Conservation (phyloP, 108 stramenopile genomes). For the Seminavis robusta region DNA sequence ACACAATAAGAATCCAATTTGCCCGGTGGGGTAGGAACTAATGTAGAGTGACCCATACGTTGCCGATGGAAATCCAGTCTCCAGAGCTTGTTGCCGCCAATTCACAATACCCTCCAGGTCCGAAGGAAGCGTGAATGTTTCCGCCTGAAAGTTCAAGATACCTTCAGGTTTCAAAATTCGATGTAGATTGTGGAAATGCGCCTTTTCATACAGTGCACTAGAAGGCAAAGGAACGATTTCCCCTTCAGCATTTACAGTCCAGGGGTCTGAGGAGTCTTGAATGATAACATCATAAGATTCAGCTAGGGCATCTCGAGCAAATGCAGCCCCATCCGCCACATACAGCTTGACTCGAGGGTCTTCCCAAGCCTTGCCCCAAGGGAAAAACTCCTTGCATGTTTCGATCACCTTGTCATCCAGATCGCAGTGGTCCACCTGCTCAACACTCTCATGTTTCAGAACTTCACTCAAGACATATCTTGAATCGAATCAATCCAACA, state of each 20-base stretch:
- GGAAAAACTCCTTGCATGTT: slow-evolving; percentile 56
- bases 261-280: slow-evolving; percentile 81
- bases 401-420: slow-evolving; percentile 70
- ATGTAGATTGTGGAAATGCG: slow-evolving; percentile 53
- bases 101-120: slow-evolving; percentile 52
- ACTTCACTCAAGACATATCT: slow-evolving; percentile 36
- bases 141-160: slow-evolving; percentile 61
- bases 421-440: slow-evolving; percentile 79
- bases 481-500: not conserved
- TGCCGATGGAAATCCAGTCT: slow-evolving; percentile 51
- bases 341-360: slow-evolving; percentile 60
- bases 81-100: slow-evolving; percentile 49
- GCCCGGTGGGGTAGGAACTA: slow-evolving; percentile 71
- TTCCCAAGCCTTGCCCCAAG: slow-evolving; percentile 73
- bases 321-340: slow-evolving; percentile 71
- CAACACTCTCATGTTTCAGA: slow-evolving; percentile 50
- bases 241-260: slow-evolving; percentile 51
- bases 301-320: slow-evolving; percentile 34
- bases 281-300: slow-evolving; percentile 73
- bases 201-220: slow-evolving; percentile 50
- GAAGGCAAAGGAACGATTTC: slow-evolving; percentile 48
- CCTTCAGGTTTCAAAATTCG: slow-evolving; percentile 50
- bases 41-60: slow-evolving; percentile 71
- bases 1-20: slow-evolving; percentile 75
- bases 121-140: slow-evolving; percentile 75